phyloP scores from a whole-genome alignment of 345 rosid genomes.

The Fremontodendron californicum region DNA sequence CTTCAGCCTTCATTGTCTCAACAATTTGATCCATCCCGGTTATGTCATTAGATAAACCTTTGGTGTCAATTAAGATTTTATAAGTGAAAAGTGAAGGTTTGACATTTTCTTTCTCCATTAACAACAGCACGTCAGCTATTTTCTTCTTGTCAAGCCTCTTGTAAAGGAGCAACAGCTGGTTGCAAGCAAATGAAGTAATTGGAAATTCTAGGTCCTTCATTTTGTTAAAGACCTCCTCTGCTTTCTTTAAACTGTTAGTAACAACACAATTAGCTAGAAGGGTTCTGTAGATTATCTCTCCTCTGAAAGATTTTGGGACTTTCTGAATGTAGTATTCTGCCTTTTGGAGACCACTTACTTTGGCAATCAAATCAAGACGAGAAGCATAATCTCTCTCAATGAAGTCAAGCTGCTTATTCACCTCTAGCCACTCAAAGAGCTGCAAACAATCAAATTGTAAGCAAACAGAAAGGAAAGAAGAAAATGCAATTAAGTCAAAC shows the following conservation, averaged over 20 bases:
- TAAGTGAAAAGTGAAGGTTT: constrained; percentile 79
- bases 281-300: constrained; percentile 68
- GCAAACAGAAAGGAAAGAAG: neutral
- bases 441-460: constrained; percentile 26
- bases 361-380: constrained; percentile 72
- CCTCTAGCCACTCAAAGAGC: constrained; percentile 92
- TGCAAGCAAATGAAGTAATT: constrained; percentile 64
- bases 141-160: constrained; percentile 78
- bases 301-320: constrained; percentile 67
- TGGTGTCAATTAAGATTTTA: constrained; percentile 61
- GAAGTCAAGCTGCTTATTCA: constrained; percentile 49
- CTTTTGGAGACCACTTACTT: constrained; percentile 55
- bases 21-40: constrained; percentile 83
- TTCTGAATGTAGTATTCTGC: constrained; percentile 62
- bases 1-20: constrained; percentile 86
- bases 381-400: constrained; percentile 79
- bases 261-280: constrained; percentile 66
- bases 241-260: constrained; percentile 44
- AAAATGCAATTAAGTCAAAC: neutral
- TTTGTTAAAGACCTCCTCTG: constrained; percentile 74
- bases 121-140: constrained; percentile 71
- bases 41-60: constrained; percentile 73
- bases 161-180: constrained; percentile 92
- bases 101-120: constrained; percentile 93
- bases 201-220: constrained; percentile 79